Percentiles rank a stretch among this genome's conserved stretches.
phyloP scores from a whole-genome alignment of 2,329 filamentous ascomycete genomes.

The Atkinsonella texensis region DNA sequence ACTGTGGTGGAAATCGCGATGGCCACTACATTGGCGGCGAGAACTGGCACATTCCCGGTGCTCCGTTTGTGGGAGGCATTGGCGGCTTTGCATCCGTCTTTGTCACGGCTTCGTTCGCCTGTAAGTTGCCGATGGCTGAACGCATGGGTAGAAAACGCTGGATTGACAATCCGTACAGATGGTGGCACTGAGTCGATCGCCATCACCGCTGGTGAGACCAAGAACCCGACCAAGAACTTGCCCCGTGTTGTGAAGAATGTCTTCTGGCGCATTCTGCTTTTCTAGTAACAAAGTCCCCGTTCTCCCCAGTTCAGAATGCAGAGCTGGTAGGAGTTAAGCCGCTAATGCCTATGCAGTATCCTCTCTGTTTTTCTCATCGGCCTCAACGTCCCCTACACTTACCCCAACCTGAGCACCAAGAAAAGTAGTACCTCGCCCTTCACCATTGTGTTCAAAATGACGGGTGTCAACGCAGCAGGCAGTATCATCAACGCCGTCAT shows the following conservation, averaged over 20 bases:
- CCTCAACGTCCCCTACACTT: conserved; percentile 46
- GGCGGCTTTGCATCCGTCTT: conserved; percentile 51
- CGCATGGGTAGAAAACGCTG: background rate
- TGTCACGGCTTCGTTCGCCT: conserved; percentile 45
- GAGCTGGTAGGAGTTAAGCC: background rate
- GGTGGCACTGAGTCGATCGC: conserved; percentile 51
- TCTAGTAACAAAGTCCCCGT: conserved; percentile 21
- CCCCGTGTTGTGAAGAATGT: conserved; percentile 54
- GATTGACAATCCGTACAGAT: conserved; percentile 10
- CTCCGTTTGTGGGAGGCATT: conserved; percentile 53
- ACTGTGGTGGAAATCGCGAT: conserved; percentile 39
- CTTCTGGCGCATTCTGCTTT: conserved; percentile 49
- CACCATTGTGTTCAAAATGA: conserved; percentile 48
- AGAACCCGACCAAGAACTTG: conserved; percentile 46
- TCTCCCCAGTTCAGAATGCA: background rate
- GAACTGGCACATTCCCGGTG: conserved; percentile 46
- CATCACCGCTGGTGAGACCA: conserved; percentile 55
- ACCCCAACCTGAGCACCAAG: conserved; percentile 21
- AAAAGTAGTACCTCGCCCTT: conserved; percentile 24
- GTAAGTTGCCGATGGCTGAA: conserved; percentile 19
- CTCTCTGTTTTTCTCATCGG: conserved; percentile 34
- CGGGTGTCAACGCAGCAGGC: conserved; percentile 38
- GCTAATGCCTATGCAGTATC: conserved; percentile 14
- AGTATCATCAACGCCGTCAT: conserved; percentile 50
- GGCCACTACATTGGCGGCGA: conserved; percentile 45